These are phyloP conservation scores for Colletotrichum cordylinicola DNA, from an alignment of 2,329 filamentous ascomycete species.

Conservation along the genomic window DNA sequence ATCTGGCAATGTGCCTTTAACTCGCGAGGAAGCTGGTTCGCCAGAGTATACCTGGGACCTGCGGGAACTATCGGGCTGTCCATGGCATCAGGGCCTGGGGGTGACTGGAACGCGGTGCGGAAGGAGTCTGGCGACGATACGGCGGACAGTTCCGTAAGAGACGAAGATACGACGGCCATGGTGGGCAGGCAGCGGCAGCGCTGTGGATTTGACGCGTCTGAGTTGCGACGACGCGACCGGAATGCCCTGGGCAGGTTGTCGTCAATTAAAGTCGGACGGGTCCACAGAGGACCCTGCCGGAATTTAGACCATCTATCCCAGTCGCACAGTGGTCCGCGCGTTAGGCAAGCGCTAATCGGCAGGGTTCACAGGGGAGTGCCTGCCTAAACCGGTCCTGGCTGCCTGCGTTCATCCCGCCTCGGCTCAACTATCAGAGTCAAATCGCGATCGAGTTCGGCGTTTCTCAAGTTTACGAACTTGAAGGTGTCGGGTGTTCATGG, in stretches of 20 bases:
- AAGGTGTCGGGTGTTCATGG: background rate
- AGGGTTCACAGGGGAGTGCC: background rate
- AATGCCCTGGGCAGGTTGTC: background rate
- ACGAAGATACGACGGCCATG: background rate
- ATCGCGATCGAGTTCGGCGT: background rate
- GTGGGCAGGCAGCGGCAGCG: background rate
- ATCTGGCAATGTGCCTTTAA: slow-evolving; percentile 72
- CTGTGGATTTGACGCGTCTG: slow-evolving; percentile 14
- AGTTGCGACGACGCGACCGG: slow-evolving; percentile 5
- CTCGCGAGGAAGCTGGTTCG: slow-evolving; percentile 64
- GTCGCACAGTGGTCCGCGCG: background rate
- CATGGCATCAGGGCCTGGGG: background rate
- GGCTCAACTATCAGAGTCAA: background rate
- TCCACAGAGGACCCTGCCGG: background rate
- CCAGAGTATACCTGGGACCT: slow-evolving; percentile 22
- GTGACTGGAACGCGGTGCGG: slow-evolving; percentile 12
- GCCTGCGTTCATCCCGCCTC: background rate
- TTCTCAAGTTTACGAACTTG: background rate
- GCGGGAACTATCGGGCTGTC: background rate
- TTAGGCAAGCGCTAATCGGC: background rate
- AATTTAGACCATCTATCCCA: background rate
- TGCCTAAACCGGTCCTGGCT: background rate
- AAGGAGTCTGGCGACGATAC: slow-evolving; percentile 11
- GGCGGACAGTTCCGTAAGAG: background rate
- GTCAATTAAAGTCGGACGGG: slow-evolving; percentile 12